Evolutionary conservation across 441 rosid genomes (phyloP).

Genomic region (Iberis amara): DNA sequence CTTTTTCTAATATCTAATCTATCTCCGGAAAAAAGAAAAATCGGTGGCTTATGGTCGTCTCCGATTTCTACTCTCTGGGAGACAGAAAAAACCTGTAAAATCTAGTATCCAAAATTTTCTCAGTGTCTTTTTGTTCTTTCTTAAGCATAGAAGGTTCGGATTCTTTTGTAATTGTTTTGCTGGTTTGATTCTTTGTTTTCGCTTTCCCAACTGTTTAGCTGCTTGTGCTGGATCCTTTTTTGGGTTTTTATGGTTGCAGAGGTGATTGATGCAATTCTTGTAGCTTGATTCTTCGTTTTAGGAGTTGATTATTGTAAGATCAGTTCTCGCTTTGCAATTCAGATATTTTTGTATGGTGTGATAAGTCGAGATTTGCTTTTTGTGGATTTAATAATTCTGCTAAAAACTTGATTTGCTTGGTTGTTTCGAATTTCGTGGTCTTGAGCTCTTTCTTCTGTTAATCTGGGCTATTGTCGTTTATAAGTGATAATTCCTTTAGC

Average conservation of each 20-base stretch:
- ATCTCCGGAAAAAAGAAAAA: conserved; percentile 27
- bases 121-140: not conserved
- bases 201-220: conserved; percentile 21
- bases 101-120: too few species aligned
- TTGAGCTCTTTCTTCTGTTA: conserved; percentile 1
- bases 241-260: not conserved
- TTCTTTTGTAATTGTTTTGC: conserved; percentile 7
- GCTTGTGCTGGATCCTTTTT: conserved; percentile 23
- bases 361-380: conserved; percentile 23
- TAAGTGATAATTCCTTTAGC: not conserved
- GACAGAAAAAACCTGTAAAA: not conserved
- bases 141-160: conserved; percentile 18
- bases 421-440: not conserved
- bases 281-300: conserved; percentile 19
- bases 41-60: conserved; percentile 34
- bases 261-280: conserved; percentile 15
- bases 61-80: conserved; percentile 35
- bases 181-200: conserved; percentile 7
- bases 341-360: conserved; percentile 14
- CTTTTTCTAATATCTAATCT: conserved; percentile 26
- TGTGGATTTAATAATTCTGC: conserved; percentile 13
- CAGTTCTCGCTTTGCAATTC: conserved; percentile 13
- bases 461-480: not conserved
- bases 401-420: conserved; percentile 4
- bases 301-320: conserved; percentile 21